Base-by-base conservation (phyloP, 495 filamentous ascomycete genomes). In the Neurospora sp. region DNA sequence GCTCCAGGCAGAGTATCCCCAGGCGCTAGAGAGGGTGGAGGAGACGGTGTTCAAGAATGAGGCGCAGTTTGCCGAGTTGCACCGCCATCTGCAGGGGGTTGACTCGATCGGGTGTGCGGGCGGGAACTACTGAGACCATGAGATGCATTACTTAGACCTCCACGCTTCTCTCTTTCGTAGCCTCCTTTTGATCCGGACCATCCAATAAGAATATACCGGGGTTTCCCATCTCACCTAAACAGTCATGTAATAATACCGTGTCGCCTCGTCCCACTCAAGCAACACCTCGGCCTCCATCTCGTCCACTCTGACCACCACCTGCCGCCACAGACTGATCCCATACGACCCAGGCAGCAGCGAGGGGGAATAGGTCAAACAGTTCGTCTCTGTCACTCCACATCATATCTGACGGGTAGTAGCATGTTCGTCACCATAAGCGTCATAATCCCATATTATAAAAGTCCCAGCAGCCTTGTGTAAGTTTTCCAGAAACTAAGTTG, bases 251-350 rank as follows among this genome's bases (percentile, higher is more conserved):
- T 14, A 5, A 40, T 40, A 40, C 11, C 39, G 12, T 40, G 39
- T 40, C 39, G 73, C 40, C 31, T 31, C 31, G 77, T 84, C 82
- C 75, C 80, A 84, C 76, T 85, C 81, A 72, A 83, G 71, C 44
- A 81, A 42, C 38, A 81, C 78, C 73, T 84, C 82, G 4, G 35
- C 73, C 71, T 79, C 76, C 78, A 84, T 82, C 69, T 80, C 71
- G 12, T 77, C 76, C 10, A 78, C 75, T 39, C 35, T 41, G 1
- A 83, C 73, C 2, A 80, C 76, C 9, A 74, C 69, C 70, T 82
- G 79, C 41, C 70, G 70, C 80, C 76, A 80, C 35, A 81, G 11
- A 40, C 39, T 40, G 11, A 40, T 40, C 39, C 39, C 11, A 40
- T 40, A 40, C 11, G 11, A 40, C 39, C 39, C 11, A 12, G 39